These are phyloP conservation scores for Candida piceae DNA, from an alignment of 805 yeast genomes.

Conservation along the genomic window DNA sequence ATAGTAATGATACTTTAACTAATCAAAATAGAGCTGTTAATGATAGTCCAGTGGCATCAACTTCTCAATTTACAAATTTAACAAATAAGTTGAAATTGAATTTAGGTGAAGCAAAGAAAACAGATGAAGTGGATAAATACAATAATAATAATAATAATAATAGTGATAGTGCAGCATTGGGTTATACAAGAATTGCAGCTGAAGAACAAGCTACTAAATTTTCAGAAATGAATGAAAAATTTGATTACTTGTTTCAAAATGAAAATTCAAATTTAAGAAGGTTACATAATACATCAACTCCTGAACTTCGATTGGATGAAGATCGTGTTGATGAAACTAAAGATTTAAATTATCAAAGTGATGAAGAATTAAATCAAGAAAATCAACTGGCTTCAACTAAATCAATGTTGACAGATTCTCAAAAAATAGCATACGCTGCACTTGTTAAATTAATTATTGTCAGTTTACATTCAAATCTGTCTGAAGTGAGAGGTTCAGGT, in stretches of 20 bases:
- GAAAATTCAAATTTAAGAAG: slow-evolving; percentile 29
- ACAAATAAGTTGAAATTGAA: slow-evolving; percentile 2
- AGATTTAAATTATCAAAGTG: slow-evolving; percentile 44
- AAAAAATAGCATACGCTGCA: slow-evolving; percentile 89
- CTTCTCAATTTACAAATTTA: neutral
- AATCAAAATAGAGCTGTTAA: slow-evolving; percentile 3
- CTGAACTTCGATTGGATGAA: slow-evolving; percentile 1
- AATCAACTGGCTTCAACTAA: slow-evolving; percentile 77
- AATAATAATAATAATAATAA: slow-evolving; percentile 2
- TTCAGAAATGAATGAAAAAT: slow-evolving; percentile 42
- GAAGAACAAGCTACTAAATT: slow-evolving; percentile 82
- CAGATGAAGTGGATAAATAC: neutral
- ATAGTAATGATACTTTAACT: slow-evolving; percentile 22
- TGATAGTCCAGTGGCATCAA: neutral
- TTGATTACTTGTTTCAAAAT: slow-evolving; percentile 45
- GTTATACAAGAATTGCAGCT: slow-evolving; percentile 85
- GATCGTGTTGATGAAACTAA: slow-evolving; percentile 28
- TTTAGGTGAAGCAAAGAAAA: slow-evolving; percentile 4
- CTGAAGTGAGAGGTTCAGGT: slow-evolving; percentile 50
- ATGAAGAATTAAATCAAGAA: slow-evolving; percentile 40
- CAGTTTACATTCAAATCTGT: slow-evolving; percentile 78
- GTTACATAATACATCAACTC: slow-evolving; percentile 17
- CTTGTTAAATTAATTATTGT: slow-evolving; percentile 69
- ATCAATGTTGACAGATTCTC: slow-evolving; percentile 73
- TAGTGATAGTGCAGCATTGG: slow-evolving; percentile 47